A percentile compares a stretch with the other conserved stretches of the same genome.
Conservation (phyloP, 1,284 basidiomycete species). For the Austropuccinia psidii region DNA sequence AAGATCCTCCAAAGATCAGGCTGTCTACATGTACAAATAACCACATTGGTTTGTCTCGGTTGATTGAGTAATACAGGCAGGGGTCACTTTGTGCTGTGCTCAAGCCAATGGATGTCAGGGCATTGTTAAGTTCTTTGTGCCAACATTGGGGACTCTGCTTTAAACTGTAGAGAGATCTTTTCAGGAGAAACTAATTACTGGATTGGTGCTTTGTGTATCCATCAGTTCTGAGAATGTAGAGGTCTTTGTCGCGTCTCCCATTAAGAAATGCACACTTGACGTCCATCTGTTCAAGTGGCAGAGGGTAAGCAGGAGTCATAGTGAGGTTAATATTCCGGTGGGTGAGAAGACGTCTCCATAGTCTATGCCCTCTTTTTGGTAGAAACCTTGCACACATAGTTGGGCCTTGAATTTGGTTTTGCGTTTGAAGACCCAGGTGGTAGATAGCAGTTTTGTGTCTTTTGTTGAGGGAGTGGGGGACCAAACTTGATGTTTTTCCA, state of each 20-base stretch:
- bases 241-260: background rate
- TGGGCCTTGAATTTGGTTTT: background rate
- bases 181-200: background rate
- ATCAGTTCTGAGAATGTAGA: background rate
- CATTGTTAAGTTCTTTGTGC: background rate
- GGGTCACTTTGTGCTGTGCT: background rate
- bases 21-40: conserved; percentile 4
- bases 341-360: background rate
- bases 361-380: background rate
- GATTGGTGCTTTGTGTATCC: background rate
- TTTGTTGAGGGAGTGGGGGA: too few species aligned
- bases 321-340: too few species aligned
- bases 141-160: conserved; percentile 21
- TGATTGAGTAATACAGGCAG: background rate
- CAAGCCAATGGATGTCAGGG: background rate
- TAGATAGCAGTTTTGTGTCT: too few species aligned
- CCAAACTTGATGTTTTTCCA: too few species aligned
- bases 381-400: background rate
- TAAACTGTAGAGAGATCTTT: background rate
- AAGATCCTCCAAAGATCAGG: background rate
- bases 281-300: too few species aligned
- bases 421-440: too few species aligned
- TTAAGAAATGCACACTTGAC: background rate
- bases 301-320: too few species aligned
- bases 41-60: background rate